These are phyloP conservation scores for Fusarium domesticum DNA, from an alignment of 2,329 filamentous ascomycete species.

Conservation along the genomic window DNA sequence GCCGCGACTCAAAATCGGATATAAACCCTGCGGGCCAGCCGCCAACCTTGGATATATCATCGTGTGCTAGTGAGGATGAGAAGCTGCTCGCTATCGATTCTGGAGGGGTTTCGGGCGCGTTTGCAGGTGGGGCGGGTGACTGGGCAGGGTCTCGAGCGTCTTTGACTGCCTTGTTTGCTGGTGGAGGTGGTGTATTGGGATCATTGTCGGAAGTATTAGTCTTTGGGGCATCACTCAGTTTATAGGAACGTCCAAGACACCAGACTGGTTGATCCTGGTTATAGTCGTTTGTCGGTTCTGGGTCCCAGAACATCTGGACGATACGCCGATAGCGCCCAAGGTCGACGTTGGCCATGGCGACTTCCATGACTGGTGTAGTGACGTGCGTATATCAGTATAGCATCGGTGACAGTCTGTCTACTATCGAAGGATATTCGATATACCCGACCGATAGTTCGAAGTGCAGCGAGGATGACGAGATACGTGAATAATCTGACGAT, in stretches of 20 bases:
- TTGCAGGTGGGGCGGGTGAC: constrained; percentile 22
- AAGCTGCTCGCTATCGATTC: constrained; percentile 51
- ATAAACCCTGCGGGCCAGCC: constrained; percentile 85
- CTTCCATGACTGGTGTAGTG: constrained; percentile 31
- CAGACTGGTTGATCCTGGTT: constrained; percentile 69
- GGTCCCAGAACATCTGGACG: constrained; percentile 90
- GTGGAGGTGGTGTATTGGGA: constrained; percentile 25
- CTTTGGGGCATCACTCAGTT: constrained; percentile 31
- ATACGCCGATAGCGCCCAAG: constrained; percentile 74
- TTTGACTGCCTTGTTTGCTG: constrained; percentile 10
- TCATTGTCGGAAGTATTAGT: constrained; percentile 10
- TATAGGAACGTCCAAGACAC: constrained; percentile 66
- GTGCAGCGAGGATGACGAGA: too few relatives aligned
- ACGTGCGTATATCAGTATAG: constrained; percentile 6
- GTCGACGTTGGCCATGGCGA: constrained; percentile 58
- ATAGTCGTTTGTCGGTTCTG: constrained; percentile 77
- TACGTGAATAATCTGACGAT: background rate
- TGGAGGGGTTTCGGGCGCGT: constrained; percentile 44
- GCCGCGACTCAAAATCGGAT: constrained; percentile 85
- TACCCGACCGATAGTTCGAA: too few relatives aligned
- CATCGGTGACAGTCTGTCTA: constrained; percentile 8
- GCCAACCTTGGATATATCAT: constrained; percentile 42
- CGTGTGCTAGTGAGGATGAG: constrained; percentile 50
- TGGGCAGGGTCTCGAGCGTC: constrained; percentile 17
- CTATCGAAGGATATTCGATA: background rate